Evolutionary conservation across 176 grass and related monocot species (phyloP).

Genomic region (Rhynchospora pubera): DNA sequence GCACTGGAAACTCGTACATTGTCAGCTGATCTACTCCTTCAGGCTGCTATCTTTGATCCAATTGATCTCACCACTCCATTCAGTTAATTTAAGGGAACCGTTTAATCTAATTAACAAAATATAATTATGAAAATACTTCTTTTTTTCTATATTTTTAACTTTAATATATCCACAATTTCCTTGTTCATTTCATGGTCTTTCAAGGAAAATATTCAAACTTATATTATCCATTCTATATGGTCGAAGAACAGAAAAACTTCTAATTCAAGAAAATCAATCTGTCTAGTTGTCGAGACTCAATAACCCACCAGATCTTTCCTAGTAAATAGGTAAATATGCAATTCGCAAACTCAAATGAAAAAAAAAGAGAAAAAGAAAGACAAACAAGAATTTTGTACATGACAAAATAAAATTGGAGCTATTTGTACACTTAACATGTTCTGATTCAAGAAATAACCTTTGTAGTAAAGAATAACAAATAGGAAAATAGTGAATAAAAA

Average conservation of each 20-base stretch:
- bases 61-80: neutral
- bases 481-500: neutral
- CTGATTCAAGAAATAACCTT: neutral
- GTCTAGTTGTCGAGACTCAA: neutral
- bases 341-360: neutral
- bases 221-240: neutral
- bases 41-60: too few species aligned
- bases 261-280: neutral
- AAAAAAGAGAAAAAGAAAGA: neutral
- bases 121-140: neutral
- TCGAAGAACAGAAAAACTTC: neutral
- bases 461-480: neutral
- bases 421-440: neutral
- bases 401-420: neutral
- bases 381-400: neutral
- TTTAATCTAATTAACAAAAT: neutral
- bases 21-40: neutral
- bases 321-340: neutral
- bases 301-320: neutral
- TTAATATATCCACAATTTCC: too few species aligned
- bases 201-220: neutral
- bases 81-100: neutral
- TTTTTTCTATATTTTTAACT: too few species aligned
- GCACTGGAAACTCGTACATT: neutral
- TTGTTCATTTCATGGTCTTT: neutral